Evolutionary conservation across 2,329 filamentous ascomycete genomes (phyloP), one percentile per base, ranked within the genome.

Genomic region (Aschersonia sp.): DNA sequence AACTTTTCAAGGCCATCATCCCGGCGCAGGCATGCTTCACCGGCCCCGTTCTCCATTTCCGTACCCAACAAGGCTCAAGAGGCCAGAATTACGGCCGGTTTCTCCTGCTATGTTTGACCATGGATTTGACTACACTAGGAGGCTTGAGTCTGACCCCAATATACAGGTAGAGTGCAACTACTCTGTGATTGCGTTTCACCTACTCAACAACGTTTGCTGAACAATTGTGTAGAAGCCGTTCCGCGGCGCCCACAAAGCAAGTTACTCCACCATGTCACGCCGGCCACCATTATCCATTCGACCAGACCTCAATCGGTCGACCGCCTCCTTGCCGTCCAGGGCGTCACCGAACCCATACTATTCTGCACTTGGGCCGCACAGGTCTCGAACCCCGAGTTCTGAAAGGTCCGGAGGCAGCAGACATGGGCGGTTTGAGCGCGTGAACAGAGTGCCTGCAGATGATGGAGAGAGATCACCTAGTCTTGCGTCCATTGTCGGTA

Each of bases 11-110:
- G 74, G 69, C 49, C 68, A 70, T 12, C 35, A 32, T 60, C 62
- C 22, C 22, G 71, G 72, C 30, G 58, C 58, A 29, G 57, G 56
- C 43, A 58, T 62, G 32, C 54, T 71, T 45, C 73, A 75, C 53
- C 67, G 74, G n/a, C 72, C 75, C 44, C 68, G 74, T 32, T 79
- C 76, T 29, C 76, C 76, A 1, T 79, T 74, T 50, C 73, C 73
- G 29, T 79, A 79, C 49, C 75, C 76, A 30, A 71, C 74, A 43
- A 71, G 76, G 14, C 59, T 79, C 35, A 77, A 70, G 55, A 69
- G 76, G 22, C 74, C 73, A 14, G 73, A 73, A 4, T 62, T 72
- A 39, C 65, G 70, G 41, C 66, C 72, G 43, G 61, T 67, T 31
- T 76, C 72, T 10, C 72, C 72, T 11, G 70, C 70, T 44, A 55